Evolutionary conservation across 176 grass and related monocot species (phyloP).

Genomic region (Bonia amplexicaulis): DNA sequence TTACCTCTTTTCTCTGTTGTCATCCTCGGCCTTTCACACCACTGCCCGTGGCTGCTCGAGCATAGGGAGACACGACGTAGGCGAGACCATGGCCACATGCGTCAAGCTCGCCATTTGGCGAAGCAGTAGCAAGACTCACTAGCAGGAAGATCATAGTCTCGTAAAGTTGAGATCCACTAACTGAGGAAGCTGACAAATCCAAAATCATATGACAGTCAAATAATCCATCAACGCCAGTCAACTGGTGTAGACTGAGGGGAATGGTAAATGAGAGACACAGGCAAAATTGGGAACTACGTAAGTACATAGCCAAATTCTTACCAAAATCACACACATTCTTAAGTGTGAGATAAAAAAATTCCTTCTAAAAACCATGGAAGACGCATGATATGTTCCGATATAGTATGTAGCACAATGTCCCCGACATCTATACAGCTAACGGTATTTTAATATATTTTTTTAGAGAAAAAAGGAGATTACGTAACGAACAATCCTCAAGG

Average conservation of each 20-base stretch:
- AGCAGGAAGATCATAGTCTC: no score
- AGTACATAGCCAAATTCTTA: neutral
- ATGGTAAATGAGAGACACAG: neutral
- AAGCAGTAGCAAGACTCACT: neutral
- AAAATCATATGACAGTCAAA: neutral
- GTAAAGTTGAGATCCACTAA: no score
- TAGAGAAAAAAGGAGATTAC: neutral
- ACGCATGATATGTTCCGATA: neutral
- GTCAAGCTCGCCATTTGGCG: no score
- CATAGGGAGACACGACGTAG: no score
- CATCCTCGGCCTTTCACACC: no score
- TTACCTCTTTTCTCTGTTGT: no score
- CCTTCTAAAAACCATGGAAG: neutral
- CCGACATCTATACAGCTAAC: neutral
- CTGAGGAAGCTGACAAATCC: neutral
- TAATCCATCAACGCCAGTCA: neutral
- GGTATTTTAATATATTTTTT: neutral
- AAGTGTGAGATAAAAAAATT: neutral
- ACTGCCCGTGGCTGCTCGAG: no score
- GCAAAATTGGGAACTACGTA: neutral
- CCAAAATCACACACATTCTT: neutral
- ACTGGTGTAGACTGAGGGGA: neutral
- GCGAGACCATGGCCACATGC: no score
- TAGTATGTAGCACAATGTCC: neutral
- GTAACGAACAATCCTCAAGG: constrained; percentile 3